Evolutionary conservation across 768 basidiomycete species (phyloP), one percentile per base, ranked within the genome.

Genomic region (Pholiota molesta): DNA sequence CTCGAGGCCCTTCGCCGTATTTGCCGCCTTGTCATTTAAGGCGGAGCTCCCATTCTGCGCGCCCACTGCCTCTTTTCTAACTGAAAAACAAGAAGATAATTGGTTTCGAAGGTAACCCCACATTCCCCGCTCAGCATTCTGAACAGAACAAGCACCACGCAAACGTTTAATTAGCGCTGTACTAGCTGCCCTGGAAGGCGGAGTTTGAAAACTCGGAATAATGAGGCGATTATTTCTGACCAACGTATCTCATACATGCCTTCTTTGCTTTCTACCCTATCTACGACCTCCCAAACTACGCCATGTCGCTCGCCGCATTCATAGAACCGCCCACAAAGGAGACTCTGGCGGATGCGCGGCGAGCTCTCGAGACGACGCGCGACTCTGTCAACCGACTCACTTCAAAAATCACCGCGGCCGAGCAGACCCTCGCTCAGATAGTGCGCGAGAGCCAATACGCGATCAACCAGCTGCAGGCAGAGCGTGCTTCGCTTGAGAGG

Each of bases 321-420:
- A 75, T 78, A 35, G 87, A 90, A 57, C 88, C 88, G 2, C 87
- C 89, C 6, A 91, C 89, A 0, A 74, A 78, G 29, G 73, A 79
- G 13, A 77, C 83, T 47, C 75, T 89, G 28, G 77, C 77, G 5
- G 77, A 81, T 52, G 90, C 90, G 21, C 83, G 82, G 31, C 71
- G 74, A 29, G 67, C 75, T 3, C 85, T 91, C 39, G 67, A 70
- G 54, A 28, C 63, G 2, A 77, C 75, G 17, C 73, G 72, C 56
- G 40, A 59, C n/a, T 74, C 75, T 14, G 70, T 78, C 42, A 57
- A 60, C 14, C 66, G 70, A 13, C 75, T 91, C 56, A 69, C 77
- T 51, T 66, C 72, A 17, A 80, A 80, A 69, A 89, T 92, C 65
- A 70, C 74, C 37, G 70, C 71, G 0, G 87, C 84, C 5, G 84